Base-by-base conservation (phyloP, 1,139 yeast genomes). In the Citeromyces hawaiiensis region DNA sequence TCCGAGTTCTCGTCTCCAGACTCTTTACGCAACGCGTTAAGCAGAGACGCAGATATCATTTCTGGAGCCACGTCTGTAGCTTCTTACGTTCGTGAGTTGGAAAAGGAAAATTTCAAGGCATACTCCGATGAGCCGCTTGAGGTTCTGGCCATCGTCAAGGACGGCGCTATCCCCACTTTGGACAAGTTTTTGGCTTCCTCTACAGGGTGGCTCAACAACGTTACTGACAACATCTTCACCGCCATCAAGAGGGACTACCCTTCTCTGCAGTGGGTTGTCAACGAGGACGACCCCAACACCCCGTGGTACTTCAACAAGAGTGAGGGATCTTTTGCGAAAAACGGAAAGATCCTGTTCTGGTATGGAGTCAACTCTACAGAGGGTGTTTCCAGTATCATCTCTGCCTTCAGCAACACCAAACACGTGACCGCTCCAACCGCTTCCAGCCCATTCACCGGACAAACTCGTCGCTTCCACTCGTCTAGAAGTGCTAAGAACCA, bases 81-180 rank as follows among this genome's bases (percentile, higher is more conserved):
- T 25, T 71, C 88, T 13, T 88, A 87, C 59, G 67, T 88, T 57
- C 78, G 81, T 59, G 67, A 70, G 38, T 72, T 88, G 53, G 91
- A 82, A 56, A 59, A 64, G 7, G 44, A 55, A 11, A 54, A 68
- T 5, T 86, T 86, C 68, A 80, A 76, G 55, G 79, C 94, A 35
- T 88, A 85, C 55, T 93, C 96, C 43, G 98, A 91, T 60, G 97
- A 91, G 58, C 96, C 96, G 30, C 70, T 87, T 54, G 97, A 91
- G 54, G 96, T 87, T 3, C 68, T 91, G 51, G 95, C 97, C 13
- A 80, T 91, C 51, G 94, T 91, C 32, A 66, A 68, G 35, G 62
- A 61, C 41, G 59, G 62, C 35, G 61, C 64, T 35, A 64, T 83
- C 42, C 82, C 96, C n/a, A 74, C 71, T 42, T 65, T 91, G 47